A percentile compares a stretch with the other conserved stretches of the same genome.
These are phyloP conservation scores for Penicillium verhagenii DNA, from an alignment of 495 filamentous ascomycete genomes.

Conservation along the genomic window DNA sequence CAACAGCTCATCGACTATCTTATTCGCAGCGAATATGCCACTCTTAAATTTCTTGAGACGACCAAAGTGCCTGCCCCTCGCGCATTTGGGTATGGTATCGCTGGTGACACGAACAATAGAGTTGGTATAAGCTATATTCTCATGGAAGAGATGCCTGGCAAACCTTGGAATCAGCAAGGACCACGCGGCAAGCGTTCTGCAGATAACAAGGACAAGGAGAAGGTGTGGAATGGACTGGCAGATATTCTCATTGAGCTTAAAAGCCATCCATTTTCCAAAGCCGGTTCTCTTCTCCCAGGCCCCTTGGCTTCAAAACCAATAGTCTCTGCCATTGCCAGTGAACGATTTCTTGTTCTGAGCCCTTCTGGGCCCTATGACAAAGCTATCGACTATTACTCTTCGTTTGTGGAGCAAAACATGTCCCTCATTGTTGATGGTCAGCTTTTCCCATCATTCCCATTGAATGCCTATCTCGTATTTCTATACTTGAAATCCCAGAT, in stretches of 20 bases:
- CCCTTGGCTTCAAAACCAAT: constrained; percentile 3
- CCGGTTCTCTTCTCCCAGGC: constrained; percentile 21
- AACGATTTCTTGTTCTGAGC: constrained; percentile 19
- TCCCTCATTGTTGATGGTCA: constrained; percentile 23
- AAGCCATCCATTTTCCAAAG: constrained; percentile 27
- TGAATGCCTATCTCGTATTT: constrained; percentile 31
- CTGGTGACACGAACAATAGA: constrained; percentile 22
- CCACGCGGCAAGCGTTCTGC: constrained; percentile 8
- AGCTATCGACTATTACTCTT: constrained; percentile 16
- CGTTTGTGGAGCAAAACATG: constrained; percentile 24
- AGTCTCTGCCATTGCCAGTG: constrained; percentile 17
- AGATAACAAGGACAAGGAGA: constrained; percentile 20
- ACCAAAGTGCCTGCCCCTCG: constrained; percentile 18
- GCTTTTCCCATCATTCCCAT: constrained; percentile 15
- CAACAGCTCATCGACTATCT: constrained; percentile 23
- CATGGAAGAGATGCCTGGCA: constrained; percentile 37
- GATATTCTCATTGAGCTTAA: constrained; percentile 37
- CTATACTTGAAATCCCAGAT: constrained; percentile 16
- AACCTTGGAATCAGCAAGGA: constrained; percentile 22
- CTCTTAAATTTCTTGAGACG: constrained; percentile 28
- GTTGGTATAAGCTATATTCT: constrained; percentile 39
- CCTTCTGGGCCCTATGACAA: constrained; percentile 26
- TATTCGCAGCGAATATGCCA: constrained; percentile 28
- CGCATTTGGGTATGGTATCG: constrained; percentile 12
- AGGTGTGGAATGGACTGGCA: constrained; percentile 31